A percentile compares a stretch with the other conserved stretches of the same genome.
These are phyloP conservation scores for Gossypium lobatum DNA, from an alignment of 441 rosid species.

Conservation along the genomic window DNA sequence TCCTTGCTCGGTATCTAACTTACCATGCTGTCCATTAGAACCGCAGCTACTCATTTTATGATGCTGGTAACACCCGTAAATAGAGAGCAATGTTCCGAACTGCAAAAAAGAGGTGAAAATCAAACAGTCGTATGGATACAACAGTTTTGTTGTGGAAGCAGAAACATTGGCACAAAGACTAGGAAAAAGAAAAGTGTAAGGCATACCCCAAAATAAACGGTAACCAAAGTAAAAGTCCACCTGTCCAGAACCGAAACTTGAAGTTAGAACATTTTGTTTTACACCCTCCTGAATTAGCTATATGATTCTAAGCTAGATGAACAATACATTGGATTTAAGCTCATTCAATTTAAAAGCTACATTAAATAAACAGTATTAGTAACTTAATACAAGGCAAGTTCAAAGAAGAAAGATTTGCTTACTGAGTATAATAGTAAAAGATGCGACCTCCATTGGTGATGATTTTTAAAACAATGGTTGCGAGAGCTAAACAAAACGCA, in stretches of 20 bases:
- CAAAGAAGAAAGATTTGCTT: constrained; percentile 17
- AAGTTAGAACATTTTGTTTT: constrained; percentile 1
- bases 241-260: constrained; percentile 19
- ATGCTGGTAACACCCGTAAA: constrained; percentile 36
- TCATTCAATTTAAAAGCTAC: no score
- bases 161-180: neutral
- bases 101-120: constrained; percentile 18
- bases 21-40: constrained; percentile 12
- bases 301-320: neutral
- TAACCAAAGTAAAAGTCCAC: constrained; percentile 48
- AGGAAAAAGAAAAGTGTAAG: neutral
- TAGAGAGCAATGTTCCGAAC: constrained; percentile 46
- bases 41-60: constrained; percentile 18
- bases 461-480: constrained; percentile 23
- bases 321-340: neutral
- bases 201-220: constrained; percentile 50
- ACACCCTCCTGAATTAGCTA: neutral
- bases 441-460: constrained; percentile 25
- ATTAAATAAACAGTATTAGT: neutral
- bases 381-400: neutral
- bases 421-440: constrained; percentile 50
- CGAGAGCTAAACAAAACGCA: constrained; percentile 40
- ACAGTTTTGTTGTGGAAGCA: constrained; percentile 1
- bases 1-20: constrained; percentile 35
- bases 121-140: constrained; percentile 9